A percentile compares a stretch with the other conserved stretches of the same genome.
Conservation (phyloP, 768 basidiomycete genomes). For the Amanita rubescens region DNA sequence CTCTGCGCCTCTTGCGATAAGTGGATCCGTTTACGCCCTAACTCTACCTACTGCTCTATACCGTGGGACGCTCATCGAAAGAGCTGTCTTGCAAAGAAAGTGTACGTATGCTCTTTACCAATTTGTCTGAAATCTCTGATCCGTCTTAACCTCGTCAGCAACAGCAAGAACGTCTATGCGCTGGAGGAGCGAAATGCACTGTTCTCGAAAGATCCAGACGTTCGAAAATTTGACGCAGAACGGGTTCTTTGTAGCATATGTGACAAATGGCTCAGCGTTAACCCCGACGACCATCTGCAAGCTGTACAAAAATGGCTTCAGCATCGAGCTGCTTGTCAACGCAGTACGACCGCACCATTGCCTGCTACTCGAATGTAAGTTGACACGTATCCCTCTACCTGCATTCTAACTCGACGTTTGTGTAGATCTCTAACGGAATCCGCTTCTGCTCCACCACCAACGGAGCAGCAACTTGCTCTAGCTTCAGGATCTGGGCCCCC, state of each 20-base stretch:
- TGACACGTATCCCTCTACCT: neutral
- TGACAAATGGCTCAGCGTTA: slow-evolving; percentile 59
- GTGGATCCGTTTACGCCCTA: slow-evolving; percentile 80
- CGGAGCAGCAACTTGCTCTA: slow-evolving; percentile 8
- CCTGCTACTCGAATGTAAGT: slow-evolving; percentile 8
- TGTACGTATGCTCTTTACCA: slow-evolving; percentile 33
- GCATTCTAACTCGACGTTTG: neutral
- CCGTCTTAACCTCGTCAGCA: slow-evolving; percentile 2
- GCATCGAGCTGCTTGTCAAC: slow-evolving; percentile 52
- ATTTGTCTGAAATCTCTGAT: neutral
- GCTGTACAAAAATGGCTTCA: slow-evolving; percentile 62
- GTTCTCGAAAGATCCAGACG: slow-evolving; percentile 57
- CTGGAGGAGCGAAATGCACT: slow-evolving; percentile 52
- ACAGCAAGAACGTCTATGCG: slow-evolving; percentile 21
- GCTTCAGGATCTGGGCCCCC: slow-evolving; percentile 6
- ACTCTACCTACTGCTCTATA: slow-evolving; percentile 83
- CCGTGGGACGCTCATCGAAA: slow-evolving; percentile 85
- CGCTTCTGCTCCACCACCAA: slow-evolving; percentile 4
- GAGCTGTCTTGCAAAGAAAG: slow-evolving; percentile 73
- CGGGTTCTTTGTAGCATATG: slow-evolving; percentile 64
- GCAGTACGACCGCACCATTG: slow-evolving; percentile 11
- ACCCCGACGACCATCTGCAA: slow-evolving; percentile 48
- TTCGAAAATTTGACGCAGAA: slow-evolving; percentile 71
- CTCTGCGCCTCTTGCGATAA: slow-evolving; percentile 77
- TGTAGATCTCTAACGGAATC: neutral